Evolutionary conservation across 805 yeast species (phyloP), one percentile per base, ranked within the genome.

Genomic region (Lipomyces spencermartinsiae): DNA sequence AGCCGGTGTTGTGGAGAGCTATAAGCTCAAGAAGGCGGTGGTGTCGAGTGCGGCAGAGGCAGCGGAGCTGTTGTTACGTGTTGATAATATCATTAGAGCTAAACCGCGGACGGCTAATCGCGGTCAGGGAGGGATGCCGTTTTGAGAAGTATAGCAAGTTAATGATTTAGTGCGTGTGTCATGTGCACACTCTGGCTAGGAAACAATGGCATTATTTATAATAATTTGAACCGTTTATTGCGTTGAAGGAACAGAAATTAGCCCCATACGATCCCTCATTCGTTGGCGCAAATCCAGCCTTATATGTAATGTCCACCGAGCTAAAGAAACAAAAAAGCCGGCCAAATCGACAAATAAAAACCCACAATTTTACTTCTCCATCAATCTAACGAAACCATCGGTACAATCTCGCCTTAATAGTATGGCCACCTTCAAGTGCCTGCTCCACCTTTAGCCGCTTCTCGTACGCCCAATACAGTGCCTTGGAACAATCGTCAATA

Each of bases 21-120:
- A 85, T 81, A 94, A 93, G 80, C 85, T 95, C 79, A 95, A 95
- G 82, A 85, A 87, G 71, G 97, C 98, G 1, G 99, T 96, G 16
- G 98, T 95, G 19, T 86, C 93, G 14, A 89, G 96, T 59, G 98
- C 99, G 4, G 84, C 97, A n/a, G 99, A 95, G 82, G 99, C 99
- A 39, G 96, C 98, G 4, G 98, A 95, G 82, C 93, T 95, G 59
- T 85, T 95, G 73, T 82, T 95, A 76, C 88, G 99, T 78, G 99
- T 95, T 56, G 99, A 95, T 78, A 94, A 95, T 80, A 95, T 95
- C 73, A 92, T 95, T 71, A 88, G 97, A 74, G 98, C 99, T 43
- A 93, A 91, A 79, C 99, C 99, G 71, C 86, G 99, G 81, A 93
- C 99, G 57, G 70, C 72, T 6, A 59, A 66, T 46, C 58, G 72